Evolutionary conservation across 176 grass and related monocot genomes (phyloP).

Genomic region (Triticum aestivum): DNA sequence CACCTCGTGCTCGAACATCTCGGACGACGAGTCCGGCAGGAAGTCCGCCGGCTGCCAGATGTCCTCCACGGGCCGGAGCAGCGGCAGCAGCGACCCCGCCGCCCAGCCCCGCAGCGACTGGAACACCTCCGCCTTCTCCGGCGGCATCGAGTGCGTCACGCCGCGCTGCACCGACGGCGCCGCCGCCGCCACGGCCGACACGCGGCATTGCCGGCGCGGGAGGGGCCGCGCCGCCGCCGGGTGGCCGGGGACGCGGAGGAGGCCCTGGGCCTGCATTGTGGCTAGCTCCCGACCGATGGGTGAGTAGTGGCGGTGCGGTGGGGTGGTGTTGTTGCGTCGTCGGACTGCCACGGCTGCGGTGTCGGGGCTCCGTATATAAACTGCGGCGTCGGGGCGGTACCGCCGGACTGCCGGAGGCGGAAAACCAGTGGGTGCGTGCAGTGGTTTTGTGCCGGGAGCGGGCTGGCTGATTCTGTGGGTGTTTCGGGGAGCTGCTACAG

Average conservation of each 20-base stretch:
- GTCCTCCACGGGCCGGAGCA: conserved; percentile 79
- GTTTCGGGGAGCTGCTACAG: neutral
- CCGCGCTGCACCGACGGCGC: conserved; percentile 5
- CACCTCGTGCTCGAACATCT: conserved; percentile 62
- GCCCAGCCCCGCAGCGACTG: conserved; percentile 77
- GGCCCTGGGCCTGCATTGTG: conserved; percentile 37
- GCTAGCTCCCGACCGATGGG: neutral
- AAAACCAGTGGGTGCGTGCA: conserved; percentile 48
- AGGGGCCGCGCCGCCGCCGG: neutral
- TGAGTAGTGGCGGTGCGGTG: neutral
- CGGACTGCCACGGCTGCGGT: neutral
- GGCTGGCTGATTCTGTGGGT: conserved; percentile 39
- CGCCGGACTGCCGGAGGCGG: neutral
- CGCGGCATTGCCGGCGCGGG: conserved; percentile 26
- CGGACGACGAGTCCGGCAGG: conserved; percentile 64
- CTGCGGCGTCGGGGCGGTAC: neutral
- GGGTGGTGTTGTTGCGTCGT: neutral
- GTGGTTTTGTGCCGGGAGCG: conserved; percentile 36
- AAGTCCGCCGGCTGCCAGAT: conserved; percentile 92
- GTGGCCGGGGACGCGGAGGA: neutral
- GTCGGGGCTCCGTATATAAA: neutral
- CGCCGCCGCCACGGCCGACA: neutral
- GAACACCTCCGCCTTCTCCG: conserved; percentile 91
- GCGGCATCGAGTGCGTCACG: conserved; percentile 81
- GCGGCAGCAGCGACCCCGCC: conserved; percentile 51